phyloP scores from a whole-genome alignment of 306 rosid species.

The Dicorynia guianensis region DNA sequence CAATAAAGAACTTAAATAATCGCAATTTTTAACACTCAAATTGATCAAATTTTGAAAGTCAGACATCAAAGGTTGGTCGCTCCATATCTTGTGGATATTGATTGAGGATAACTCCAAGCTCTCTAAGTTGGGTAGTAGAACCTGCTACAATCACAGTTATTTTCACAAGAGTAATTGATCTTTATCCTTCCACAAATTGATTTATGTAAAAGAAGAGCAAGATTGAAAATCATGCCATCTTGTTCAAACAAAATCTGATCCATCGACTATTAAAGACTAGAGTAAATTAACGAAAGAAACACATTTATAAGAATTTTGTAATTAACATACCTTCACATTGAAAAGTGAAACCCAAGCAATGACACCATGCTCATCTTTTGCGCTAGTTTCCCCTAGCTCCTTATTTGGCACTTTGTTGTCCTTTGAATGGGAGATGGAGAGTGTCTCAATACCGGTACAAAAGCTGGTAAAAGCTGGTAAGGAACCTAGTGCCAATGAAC shows the following conservation, averaged over 20 bases:
- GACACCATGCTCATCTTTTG: not conserved
- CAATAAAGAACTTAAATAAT: not conserved
- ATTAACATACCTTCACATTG: constrained; percentile 15
- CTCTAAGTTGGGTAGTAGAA: constrained; percentile 32
- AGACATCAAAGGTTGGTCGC: constrained; percentile 4
- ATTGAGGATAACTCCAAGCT: constrained; percentile 19
- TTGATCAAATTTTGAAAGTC: constrained; percentile 13
- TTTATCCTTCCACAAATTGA: too few relatives aligned
- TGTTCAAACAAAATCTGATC: too few relatives aligned
- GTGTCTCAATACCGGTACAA: not conserved
- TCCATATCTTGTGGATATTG: constrained; percentile 18
- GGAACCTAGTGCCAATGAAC: not conserved
- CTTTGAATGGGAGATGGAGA: not conserved
- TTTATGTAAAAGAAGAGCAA: too few relatives aligned
- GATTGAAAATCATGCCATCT: not conserved
- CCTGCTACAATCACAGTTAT: not conserved
- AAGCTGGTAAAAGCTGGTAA: constrained; percentile 6
- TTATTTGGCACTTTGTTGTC: not conserved
- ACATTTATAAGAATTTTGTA: too few relatives aligned
- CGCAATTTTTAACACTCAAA: not conserved
- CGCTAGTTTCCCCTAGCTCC: not conserved
- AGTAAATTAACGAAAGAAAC: too few relatives aligned
- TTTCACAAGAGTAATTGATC: too few relatives aligned
- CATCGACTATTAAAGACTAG: too few relatives aligned
- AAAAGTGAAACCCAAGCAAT: constrained; percentile 6